Conservation (phyloP, 2,329 filamentous ascomycete species). For the Cadophora malorum region DNA sequence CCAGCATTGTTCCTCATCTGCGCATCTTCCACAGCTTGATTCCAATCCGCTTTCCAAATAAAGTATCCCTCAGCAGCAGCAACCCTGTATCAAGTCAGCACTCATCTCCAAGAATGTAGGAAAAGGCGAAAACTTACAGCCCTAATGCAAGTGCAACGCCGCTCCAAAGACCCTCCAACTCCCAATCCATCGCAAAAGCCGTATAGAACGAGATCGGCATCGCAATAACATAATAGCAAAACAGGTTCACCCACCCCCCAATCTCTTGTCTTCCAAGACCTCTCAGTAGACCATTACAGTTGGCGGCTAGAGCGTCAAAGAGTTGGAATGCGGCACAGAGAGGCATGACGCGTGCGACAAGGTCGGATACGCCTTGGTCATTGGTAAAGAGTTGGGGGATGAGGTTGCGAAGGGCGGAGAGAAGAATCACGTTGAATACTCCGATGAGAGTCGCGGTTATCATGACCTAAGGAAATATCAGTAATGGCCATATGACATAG, state of each 20-base stretch:
- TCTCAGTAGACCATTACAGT: slow-evolving; percentile 83
- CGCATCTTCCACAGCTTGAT: slow-evolving; percentile 67
- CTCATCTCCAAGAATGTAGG: too few species aligned
- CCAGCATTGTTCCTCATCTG: slow-evolving; percentile 58
- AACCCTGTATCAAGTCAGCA: slow-evolving; percentile 63
- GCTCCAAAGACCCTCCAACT: slow-evolving; percentile 80
- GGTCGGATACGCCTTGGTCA: slow-evolving; percentile 70
- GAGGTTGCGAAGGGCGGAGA: slow-evolving; percentile 71
- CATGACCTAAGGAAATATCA: slow-evolving; percentile 54
- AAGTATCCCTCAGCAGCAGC: slow-evolving; percentile 61
- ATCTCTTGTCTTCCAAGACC: slow-evolving; percentile 89
- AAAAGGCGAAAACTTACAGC: slow-evolving; percentile 42
- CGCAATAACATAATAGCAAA: slow-evolving; percentile 85
- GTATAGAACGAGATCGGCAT: slow-evolving; percentile 82
- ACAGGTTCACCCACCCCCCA: slow-evolving; percentile 86
- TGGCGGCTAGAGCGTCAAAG: slow-evolving; percentile 80
- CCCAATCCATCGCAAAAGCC: slow-evolving; percentile 79
- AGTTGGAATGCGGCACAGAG: slow-evolving; percentile 89
- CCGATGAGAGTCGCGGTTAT: slow-evolving; percentile 73
- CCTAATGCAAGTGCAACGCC: slow-evolving; percentile 70
- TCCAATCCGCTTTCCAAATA: slow-evolving; percentile 62
- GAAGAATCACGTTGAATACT: slow-evolving; percentile 75
- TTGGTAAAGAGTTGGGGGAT: slow-evolving; percentile 82
- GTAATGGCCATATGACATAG: slow-evolving; percentile 16
- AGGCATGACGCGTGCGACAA: slow-evolving; percentile 75